Evolutionary conservation across 169 alveolate genomes (phyloP), one percentile per base, ranked within the genome.

Genomic region (Cryptosporidium felis): DNA sequence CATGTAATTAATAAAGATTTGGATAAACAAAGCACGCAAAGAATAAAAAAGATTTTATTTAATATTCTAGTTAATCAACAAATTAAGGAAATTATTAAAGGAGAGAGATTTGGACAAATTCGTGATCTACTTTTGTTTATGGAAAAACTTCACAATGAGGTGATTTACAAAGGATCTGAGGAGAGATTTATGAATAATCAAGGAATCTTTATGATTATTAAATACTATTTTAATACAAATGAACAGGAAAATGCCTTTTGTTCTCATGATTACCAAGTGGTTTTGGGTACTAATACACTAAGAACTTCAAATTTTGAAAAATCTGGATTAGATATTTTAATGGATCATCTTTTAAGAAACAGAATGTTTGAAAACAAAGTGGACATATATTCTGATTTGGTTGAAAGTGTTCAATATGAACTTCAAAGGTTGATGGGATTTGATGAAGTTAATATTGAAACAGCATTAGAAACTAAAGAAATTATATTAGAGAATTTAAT

Each of bases 171-270:
- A 6, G 40, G 32, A 21, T 6, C 26, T 1, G 16, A 0, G 23
- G 26, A 10, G 16, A 28, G 38, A 9, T 65, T 65, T 47, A 53
- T 36, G 5, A 44, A 47, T 30, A 46, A 1, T n/a, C 40, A 65
- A 10, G 61, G 62, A 12, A 23, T 65, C 1, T 65, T 45, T 9
- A 65, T 65, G 45, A 47, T 65, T 14, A 46, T 65, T 44, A 65
- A 46, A 3, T 32, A 30, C 6, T 65, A 45, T 32, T 14, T 47
- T 18, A 65, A 23, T 30, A 46, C 23, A 5, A 16, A 16, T 16
- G 10, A 28, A 5, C 16, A 12, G 23, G 63, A 56, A 10, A 12
- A 56, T 16, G 30, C 41, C 16, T n/a, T n/a, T n/a, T n/a, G n/a
- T n/a, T n/a, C n/a, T n/a, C n/a, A n/a, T n/a, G 10, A 12, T 0